Conservation (phyloP, 768 basidiomycete genomes). For the Termitomyces sp. region DNA sequence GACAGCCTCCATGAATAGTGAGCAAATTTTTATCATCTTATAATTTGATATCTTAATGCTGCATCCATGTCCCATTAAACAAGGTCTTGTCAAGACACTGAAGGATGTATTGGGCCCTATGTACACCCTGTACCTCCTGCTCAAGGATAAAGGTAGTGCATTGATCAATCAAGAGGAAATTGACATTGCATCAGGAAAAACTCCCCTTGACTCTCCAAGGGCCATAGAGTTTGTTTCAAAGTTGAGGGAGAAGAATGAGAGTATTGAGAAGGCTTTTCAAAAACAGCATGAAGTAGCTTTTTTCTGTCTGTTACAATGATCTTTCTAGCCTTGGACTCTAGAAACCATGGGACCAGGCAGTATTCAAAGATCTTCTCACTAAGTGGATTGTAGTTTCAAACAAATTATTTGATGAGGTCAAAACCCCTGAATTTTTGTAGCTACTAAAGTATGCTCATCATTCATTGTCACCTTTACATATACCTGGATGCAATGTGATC, state of each 20-base stretch:
- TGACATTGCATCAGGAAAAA: not conserved
- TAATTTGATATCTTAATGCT: no score
- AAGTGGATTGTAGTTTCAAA: constrained; percentile 1
- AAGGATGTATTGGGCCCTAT: no score
- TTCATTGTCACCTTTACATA: not conserved
- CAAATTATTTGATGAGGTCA: not conserved
- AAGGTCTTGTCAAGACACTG: no score
- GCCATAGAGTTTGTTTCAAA: not conserved
- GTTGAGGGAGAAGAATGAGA: not conserved
- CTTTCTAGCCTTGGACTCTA: not conserved
- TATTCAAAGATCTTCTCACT: not conserved
- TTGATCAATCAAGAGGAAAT: no score
- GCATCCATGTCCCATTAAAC: no score
- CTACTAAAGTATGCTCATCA: constrained; percentile 13
- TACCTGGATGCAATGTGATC: no score
- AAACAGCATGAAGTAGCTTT: not conserved
- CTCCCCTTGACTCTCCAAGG: not conserved
- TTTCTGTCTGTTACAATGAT: not conserved
- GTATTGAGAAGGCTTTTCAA: constrained; percentile 3
- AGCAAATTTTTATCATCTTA: no score
- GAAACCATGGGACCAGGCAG: constrained; percentile 3
- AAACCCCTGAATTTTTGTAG: constrained; percentile 14
- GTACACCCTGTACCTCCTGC: no score
- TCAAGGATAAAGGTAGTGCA: no score
- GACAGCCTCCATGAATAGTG: no score